Evolutionary conservation across 352 stramenopile genomes (phyloP), one percentile per base, ranked within the genome.

Genomic region (Phytopythium aichiense): DNA sequence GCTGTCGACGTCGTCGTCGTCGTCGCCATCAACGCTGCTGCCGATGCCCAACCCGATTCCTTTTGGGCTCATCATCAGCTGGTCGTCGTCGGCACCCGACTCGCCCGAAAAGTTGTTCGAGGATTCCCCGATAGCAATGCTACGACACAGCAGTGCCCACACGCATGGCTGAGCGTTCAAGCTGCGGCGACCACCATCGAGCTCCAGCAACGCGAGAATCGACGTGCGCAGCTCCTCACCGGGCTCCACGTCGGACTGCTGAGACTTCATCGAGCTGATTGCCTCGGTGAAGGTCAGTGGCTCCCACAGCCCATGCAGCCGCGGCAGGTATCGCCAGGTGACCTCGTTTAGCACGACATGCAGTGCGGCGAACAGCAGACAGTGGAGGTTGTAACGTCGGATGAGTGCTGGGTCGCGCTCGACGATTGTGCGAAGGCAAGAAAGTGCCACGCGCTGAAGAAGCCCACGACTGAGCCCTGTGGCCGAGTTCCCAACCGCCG

Each of bases 111-210:
- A 81, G 0, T 65, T 67, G 37, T 71, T 80, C n/a, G 71, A 75
- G 9, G 79, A 89, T 62, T 93, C 85, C 4, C 85, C 83, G 23
- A 91, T 89, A 6, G 81, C 83, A 56, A 94, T 87, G 56, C 85
- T 89, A 35, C 85, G 85, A 55, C 79, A 94, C 43, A 94, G 73
- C 3, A 94, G 63, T 49, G 85, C 81, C 85, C 85, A 94, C 5
- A 89, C 56, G 25, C 85, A 91, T 4, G 77, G 76, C 53, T 90
- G 68, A 13, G 77, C 72, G 11, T 58, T 58, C 30, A 72, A 56
- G 45, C 38, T 58, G 33, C 78, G 76, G 42, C 83, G 74, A 46
- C 72, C 65, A 2, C 70, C 71, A 69, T 91, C 82, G 58, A 92
- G 72, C 31, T 94, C 81, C 23, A 94, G 76, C 15, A 94, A 40